Base-by-base conservation (phyloP, 1,284 basidiomycete genomes). In the Boletus holoroseus region DNA sequence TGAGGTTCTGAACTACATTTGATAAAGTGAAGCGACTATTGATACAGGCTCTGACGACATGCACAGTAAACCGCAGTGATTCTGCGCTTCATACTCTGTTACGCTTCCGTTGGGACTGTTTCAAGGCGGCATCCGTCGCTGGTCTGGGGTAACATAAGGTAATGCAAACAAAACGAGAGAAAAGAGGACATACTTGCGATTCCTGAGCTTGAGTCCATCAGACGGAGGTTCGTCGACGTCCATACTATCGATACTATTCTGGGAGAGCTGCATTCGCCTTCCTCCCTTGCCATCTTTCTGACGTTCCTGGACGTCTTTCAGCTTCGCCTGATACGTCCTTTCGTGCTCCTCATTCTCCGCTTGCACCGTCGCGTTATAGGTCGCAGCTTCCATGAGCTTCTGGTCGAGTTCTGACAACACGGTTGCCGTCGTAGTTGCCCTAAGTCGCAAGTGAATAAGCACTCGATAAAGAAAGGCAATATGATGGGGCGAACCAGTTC, bases 371-470 rank as follows among this genome's bases (percentile, higher is more conserved):
- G 51, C 58, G 8, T 47, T 61, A 32, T 68, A 67, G 1, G 59
- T 55, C 1, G 69, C 58, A 12, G 76, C 61, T 28, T 66, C 60
- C 20, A 63, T 57, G 27, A 77, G 65, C 55, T 74, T 73, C 20
- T 70, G 63, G 51, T 83, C 80, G 11, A 83, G 72, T 3, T 80
- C 73, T n/a, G 74, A 62, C 39, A 83, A 68, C 13, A 82, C 73
- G 5, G 71, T 68, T n/a, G 82, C 74, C 1, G 90, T 90, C 13
- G 86, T 91, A 7, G 75, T 71, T 26, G 85, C 82, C 89, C 88
- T 91, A 28, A 1, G 26, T 56, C 30, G 31, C 16, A 36, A 34
- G 44, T 54, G 31, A 55, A 51, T 40, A 5, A 36, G 39, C 16
- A 11, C n/a, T 6, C n/a, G 20, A 48, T 28, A 24, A 8, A 30